Evolutionary conservation across 305 asterid species (phyloP).

Genomic region (Fraxinus ornus): DNA sequence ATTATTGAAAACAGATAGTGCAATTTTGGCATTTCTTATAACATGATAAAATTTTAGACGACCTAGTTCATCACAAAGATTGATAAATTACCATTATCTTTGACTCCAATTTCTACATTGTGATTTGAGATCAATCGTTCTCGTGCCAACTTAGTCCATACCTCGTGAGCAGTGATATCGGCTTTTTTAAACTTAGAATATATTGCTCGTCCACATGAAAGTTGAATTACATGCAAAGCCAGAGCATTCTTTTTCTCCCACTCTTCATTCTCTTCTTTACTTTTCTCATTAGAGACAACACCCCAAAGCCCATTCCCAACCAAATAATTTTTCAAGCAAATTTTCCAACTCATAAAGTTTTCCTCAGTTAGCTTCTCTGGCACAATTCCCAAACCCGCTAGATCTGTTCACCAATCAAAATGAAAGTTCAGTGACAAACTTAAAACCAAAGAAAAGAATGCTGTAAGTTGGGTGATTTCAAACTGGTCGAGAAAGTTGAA

Average conservation of each 20-base stretch:
- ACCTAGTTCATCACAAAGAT: not conserved
- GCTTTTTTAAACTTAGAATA: slow-evolving; percentile 30
- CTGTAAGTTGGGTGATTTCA: not conserved
- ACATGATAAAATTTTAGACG: not conserved
- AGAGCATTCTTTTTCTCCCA: slow-evolving; percentile 37
- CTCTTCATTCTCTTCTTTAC: slow-evolving; percentile 20
- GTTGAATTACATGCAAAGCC: slow-evolving; percentile 38
- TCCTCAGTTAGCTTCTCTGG: slow-evolving; percentile 29
- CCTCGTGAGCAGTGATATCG: slow-evolving; percentile 14
- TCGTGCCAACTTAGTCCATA: slow-evolving; percentile 28
- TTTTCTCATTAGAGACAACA: slow-evolving; percentile 28
- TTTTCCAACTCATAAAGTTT: slow-evolving; percentile 40
- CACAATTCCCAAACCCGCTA: slow-evolving; percentile 18
- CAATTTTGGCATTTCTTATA: not conserved
- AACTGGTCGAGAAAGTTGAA: not conserved
- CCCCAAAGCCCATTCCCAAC: slow-evolving; percentile 44
- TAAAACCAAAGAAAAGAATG: not conserved
- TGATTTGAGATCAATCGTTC: not conserved
- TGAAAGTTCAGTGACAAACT: not conserved
- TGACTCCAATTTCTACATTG: not conserved
- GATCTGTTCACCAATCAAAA: not conserved
- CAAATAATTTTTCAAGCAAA: slow-evolving; percentile 37
- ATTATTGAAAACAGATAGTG: not conserved
- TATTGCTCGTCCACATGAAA: slow-evolving; percentile 29
- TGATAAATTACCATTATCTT: not conserved